Percentiles rank a stretch among this genome's conserved stretches.
Evolutionary conservation across 2,329 filamentous ascomycete genomes (phyloP).

Genomic region (Parastagonospora nodorum): DNA sequence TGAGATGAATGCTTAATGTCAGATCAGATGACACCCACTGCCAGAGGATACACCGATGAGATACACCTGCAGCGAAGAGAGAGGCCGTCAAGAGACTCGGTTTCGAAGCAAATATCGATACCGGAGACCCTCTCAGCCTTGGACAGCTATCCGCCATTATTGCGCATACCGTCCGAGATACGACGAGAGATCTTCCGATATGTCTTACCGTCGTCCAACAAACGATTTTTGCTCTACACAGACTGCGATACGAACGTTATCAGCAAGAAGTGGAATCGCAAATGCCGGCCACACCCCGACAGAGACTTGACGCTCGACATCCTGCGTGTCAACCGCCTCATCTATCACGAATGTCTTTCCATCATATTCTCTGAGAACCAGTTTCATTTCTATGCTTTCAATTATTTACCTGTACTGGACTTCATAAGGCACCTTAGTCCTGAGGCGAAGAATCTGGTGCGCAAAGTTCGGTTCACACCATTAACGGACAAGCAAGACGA

Average conservation of each 20-base stretch:
- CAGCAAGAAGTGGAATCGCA: constrained; percentile 45
- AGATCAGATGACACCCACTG: constrained; percentile 35
- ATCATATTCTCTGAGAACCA: constrained; percentile 47
- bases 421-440: constrained; percentile 47
- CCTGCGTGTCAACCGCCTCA: constrained; percentile 43
- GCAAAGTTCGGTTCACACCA: constrained; percentile 45
- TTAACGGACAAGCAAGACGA: constrained; percentile 44
- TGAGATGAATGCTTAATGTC: constrained; percentile 22
- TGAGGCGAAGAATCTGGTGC: constrained; percentile 44
- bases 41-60: constrained; percentile 28
- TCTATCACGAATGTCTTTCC: constrained; percentile 47
- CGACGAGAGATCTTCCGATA: constrained; percentile 46
- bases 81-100: constrained; percentile 34
- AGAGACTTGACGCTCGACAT: constrained; percentile 41
- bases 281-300: constrained; percentile 41
- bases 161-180: constrained; percentile 47
- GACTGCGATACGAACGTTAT: constrained; percentile 48
- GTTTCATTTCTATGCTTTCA: constrained; percentile 48
- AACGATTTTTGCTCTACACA: constrained; percentile 54
- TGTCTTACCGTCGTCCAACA: constrained; percentile 45
- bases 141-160: constrained; percentile 43
- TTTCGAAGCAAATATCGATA: constrained; percentile 44
- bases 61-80: constrained; percentile 30
- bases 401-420: constrained; percentile 46
- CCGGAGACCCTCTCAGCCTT: constrained; percentile 44